Evolutionary conservation across 2,329 filamentous ascomycete genomes (phyloP).

Genomic region (Aureobasidium sp.): DNA sequence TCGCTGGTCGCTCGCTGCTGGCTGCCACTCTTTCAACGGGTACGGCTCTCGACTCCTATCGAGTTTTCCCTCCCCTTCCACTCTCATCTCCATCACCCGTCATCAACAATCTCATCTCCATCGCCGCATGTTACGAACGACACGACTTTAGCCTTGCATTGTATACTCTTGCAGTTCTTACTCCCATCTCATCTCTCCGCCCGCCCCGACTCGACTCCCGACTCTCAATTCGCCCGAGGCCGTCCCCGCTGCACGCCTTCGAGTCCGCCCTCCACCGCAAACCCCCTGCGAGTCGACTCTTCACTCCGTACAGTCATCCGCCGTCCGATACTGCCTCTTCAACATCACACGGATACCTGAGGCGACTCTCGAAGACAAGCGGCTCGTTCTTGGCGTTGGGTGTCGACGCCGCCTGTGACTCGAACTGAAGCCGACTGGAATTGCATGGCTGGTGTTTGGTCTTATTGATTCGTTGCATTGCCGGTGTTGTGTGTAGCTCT

Average conservation of each 20-base stretch:
- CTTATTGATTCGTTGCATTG: conserved; percentile 8
- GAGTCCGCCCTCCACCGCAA: not conserved
- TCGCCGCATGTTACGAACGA: conserved; percentile 12
- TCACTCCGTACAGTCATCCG: not conserved
- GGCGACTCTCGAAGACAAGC: not conserved
- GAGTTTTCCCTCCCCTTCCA: not conserved
- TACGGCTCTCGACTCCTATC: conserved; percentile 10
- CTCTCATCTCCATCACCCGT: conserved; percentile 12
- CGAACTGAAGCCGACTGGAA: not conserved
- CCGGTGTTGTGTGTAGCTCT: conserved; percentile 10
- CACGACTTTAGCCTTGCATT: conserved; percentile 8
- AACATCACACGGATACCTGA: not conserved
- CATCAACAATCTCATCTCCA: conserved; percentile 10
- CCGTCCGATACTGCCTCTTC: not conserved
- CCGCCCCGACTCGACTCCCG: not conserved
- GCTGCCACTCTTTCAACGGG: not conserved
- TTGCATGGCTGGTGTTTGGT: conserved; percentile 11
- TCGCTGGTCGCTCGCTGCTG: not conserved
- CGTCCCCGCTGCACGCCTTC: not conserved
- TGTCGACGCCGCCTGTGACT: conserved; percentile 3
- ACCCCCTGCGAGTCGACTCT: not conserved
- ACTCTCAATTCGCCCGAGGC: not conserved
- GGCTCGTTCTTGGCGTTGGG: not conserved
- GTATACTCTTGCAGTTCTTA: conserved; percentile 8
- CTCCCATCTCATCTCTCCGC: not conserved